A percentile compares a stretch with the other conserved stretches of the same genome.
Conservation (phyloP, 139 green algal genomes). For the Trebouxia sp. region DNA sequence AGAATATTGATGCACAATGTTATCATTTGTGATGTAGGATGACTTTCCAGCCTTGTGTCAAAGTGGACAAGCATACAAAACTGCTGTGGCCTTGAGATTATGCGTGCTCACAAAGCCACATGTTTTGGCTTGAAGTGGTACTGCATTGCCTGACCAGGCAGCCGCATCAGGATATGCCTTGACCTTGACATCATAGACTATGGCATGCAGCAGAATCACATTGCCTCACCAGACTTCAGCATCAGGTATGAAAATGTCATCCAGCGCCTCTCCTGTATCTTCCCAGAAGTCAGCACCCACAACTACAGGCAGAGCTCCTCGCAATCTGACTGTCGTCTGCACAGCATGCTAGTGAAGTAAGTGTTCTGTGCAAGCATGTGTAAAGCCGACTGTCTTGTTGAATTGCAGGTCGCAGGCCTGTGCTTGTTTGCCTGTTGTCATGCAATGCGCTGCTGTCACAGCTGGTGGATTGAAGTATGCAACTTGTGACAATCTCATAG, state of each 20-base stretch:
- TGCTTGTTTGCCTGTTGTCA: too few species aligned
- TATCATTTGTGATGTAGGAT: not conserved
- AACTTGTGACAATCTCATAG: too few species aligned
- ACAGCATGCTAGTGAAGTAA: not conserved
- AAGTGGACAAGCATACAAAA: not conserved
- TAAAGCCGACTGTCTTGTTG: too few species aligned
- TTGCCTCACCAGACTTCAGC: conserved; percentile 74
- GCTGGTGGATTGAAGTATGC: too few species aligned
- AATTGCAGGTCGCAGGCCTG: not conserved
- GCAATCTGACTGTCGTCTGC: conserved; percentile 62
- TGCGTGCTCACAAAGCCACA: not conserved
- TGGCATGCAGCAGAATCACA: not conserved
- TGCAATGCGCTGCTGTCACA: too few species aligned
- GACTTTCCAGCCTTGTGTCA: too few species aligned
- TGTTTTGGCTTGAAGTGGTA: not conserved
- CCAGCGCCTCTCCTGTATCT: conserved; percentile 74
- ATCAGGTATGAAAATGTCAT: conserved; percentile 83
- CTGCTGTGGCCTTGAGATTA: not conserved
- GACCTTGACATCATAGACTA: not conserved
- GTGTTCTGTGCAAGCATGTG: not conserved
- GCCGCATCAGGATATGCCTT: not conserved
- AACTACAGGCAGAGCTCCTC: conserved; percentile 68
- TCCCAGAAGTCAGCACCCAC: conserved; percentile 75
- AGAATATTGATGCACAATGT: not conserved
- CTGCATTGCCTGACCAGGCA: not conserved